A percentile compares a stretch with the other conserved stretches of the same genome.
phyloP scores from a whole-genome alignment of 2,329 filamentous ascomycete genomes.

The Colletotrichum endophyticum region DNA sequence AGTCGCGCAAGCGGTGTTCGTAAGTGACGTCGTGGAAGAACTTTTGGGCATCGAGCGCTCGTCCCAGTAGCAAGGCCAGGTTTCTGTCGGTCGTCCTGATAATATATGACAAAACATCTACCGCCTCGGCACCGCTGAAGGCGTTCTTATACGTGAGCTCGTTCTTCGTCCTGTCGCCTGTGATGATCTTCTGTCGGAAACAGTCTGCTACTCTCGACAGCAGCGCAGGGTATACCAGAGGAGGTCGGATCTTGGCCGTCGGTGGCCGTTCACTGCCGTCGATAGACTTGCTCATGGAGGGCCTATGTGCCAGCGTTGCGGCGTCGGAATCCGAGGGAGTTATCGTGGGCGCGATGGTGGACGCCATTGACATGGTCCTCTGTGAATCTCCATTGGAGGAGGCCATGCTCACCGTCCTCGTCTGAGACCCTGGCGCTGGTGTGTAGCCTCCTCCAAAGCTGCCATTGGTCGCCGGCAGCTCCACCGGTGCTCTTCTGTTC shows the following conservation, averaged over 20 bases:
- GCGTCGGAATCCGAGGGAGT: constrained; percentile 61
- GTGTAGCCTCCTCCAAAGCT: constrained; percentile 42
- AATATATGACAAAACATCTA: constrained; percentile 94
- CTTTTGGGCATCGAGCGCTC: constrained; percentile 95
- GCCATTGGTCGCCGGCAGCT: constrained; percentile 42
- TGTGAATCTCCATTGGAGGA: constrained; percentile 52
- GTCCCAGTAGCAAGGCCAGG: constrained; percentile 85
- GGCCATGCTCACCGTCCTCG: constrained; percentile 65
- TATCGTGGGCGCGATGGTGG: constrained; percentile 76
- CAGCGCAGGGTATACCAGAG: constrained; percentile 91
- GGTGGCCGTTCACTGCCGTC: constrained; percentile 57
- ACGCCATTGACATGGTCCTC: constrained; percentile 92
- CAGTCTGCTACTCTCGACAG: constrained; percentile 92
- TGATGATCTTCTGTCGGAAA: constrained; percentile 86
- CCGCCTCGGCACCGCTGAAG: constrained; percentile 93
- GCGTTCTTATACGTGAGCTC: constrained; percentile 96
- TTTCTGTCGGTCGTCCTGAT: constrained; percentile 98
- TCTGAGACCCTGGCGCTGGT: constrained; percentile 57
- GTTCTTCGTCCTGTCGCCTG: constrained; percentile 93
- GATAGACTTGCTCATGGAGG: constrained; percentile 62
- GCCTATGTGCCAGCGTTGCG: constrained; percentile 55
- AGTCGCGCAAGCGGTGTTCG: constrained; percentile 92
- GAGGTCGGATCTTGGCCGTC: constrained; percentile 71
- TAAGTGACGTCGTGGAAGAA: constrained; percentile 99
- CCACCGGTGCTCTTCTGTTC: constrained; percentile 59